A percentile compares a stretch with the other conserved stretches of the same genome.
phyloP scores from a whole-genome alignment of 192 early-diverging fungal species.

The Rhizoclosmatium sp. region DNA sequence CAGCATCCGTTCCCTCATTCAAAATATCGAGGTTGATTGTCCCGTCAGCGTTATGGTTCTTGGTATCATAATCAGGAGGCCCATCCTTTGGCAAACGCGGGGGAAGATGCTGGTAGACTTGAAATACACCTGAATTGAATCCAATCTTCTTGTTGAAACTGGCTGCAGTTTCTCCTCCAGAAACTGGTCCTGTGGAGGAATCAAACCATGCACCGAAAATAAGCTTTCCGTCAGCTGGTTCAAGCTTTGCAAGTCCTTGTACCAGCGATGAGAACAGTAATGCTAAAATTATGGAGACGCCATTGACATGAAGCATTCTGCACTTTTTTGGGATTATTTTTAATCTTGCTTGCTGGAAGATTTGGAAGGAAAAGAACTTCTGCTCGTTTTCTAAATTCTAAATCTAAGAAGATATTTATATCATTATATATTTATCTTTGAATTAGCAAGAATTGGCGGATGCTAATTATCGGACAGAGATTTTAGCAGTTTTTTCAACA shows the following conservation, averaged over 20 bases:
- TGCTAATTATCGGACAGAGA: too few species aligned
- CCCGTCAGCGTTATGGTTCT: conserved; percentile 30
- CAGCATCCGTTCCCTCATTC: conserved; percentile 33
- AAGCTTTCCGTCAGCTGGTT: conserved; percentile 23
- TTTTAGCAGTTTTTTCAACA: too few species aligned
- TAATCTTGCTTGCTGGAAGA: background rate
- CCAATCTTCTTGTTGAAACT: conserved; percentile 12
- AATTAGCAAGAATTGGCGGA: too few species aligned
- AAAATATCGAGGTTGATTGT: conserved; percentile 26
- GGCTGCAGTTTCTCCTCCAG: conserved; percentile 12
- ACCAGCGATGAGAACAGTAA: background rate
- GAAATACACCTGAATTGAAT: conserved; percentile 29
- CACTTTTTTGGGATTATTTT: background rate
- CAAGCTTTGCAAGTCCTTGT: conserved; percentile 28
- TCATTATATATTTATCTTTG: too few species aligned
- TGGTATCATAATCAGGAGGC: conserved; percentile 12
- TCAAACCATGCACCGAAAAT: conserved; percentile 27
- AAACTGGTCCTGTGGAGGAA: conserved; percentile 13
- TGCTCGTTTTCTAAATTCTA: background rate
- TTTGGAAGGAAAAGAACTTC: background rate
- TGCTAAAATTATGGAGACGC: background rate
- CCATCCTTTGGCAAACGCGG: background rate
- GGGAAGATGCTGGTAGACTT: conserved; percentile 25
- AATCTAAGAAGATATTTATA: too few species aligned
- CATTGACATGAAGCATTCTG: too few species aligned